These are phyloP conservation scores for Globisporangium cederbergense DNA, from an alignment of 352 stramenopile genomes.

Conservation along the genomic window DNA sequence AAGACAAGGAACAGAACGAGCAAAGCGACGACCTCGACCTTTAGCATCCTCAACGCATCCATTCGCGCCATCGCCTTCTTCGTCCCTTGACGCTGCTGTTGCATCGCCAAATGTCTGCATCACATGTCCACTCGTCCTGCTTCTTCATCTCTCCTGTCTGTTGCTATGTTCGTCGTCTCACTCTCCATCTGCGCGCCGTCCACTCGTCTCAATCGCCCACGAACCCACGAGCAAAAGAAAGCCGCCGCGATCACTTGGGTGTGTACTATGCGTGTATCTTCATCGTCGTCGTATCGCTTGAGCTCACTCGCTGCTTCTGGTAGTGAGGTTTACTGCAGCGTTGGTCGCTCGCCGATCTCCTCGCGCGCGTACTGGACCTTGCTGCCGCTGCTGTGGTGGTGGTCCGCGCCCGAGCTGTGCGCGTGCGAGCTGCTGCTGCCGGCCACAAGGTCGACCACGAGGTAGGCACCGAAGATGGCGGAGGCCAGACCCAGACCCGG, in stretches of 20 bases:
- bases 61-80: not conserved
- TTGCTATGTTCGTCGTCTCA: not conserved
- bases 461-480: constrained; percentile 78
- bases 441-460: constrained; percentile 61
- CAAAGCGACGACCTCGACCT: not conserved
- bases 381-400: constrained; percentile 32
- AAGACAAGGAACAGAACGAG: not conserved
- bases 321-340: constrained; percentile 29
- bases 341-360: constrained; percentile 60
- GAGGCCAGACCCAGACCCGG: constrained; percentile 71
- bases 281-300: not conserved
- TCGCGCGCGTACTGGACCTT: constrained; percentile 57
- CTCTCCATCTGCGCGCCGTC: not conserved
- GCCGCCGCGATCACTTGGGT: not conserved
- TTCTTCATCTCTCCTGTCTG: not conserved
- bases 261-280: not conserved
- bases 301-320: not conserved
- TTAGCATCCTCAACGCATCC: not conserved
- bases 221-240: not conserved
- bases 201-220: not conserved
- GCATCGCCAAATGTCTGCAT: not conserved
- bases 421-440: constrained; percentile 34
- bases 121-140: not conserved
- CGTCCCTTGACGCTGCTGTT: not conserved
- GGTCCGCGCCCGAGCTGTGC: constrained; percentile 19